Evolutionary conservation across 1,284 basidiomycete genomes (phyloP).

Genomic region (Coniophora puteana): DNA sequence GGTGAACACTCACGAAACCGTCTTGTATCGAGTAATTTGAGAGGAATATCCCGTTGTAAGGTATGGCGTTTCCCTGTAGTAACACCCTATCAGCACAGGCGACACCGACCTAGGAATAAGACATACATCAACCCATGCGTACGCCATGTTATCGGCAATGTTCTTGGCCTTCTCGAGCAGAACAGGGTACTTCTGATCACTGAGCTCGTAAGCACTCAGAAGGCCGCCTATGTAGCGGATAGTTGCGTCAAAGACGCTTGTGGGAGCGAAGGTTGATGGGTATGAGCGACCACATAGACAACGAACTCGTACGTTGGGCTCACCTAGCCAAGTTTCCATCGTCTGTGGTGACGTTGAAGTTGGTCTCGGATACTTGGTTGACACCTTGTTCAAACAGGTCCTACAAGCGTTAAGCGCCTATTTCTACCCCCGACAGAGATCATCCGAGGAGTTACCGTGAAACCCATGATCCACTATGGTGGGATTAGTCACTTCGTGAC

Average conservation of each 20-base stretch:
- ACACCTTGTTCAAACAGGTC: slow-evolving; percentile 50
- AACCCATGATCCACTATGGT: slow-evolving; percentile 55
- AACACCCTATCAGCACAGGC: neutral
- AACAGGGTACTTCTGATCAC: slow-evolving; percentile 46
- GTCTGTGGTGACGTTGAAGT: slow-evolving; percentile 50
- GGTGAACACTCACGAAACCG: slow-evolving; percentile 33
- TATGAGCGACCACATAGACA: no score
- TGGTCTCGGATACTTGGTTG: slow-evolving; percentile 41
- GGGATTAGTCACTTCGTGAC: no score
- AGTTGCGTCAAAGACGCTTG: slow-evolving; percentile 83
- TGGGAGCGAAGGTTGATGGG: slow-evolving; percentile 7
- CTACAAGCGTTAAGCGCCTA: slow-evolving; percentile 23
- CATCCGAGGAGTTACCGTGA: slow-evolving; percentile 35
- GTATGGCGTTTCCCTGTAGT: slow-evolving; percentile 42
- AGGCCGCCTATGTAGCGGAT: slow-evolving; percentile 74
- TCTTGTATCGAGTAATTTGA: slow-evolving; percentile 36
- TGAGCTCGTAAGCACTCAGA: slow-evolving; percentile 82
- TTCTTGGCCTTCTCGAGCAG: slow-evolving; percentile 60
- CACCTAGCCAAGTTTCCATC: no score
- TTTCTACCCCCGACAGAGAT: no score
- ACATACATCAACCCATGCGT: slow-evolving; percentile 51
- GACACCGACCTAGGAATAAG: neutral
- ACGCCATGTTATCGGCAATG: slow-evolving; percentile 64
- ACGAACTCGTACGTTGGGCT: no score
- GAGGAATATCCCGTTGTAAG: slow-evolving; percentile 51